Conservation (phyloP, 164 flowering plant species). For the Macadamia integrifolia region DNA sequence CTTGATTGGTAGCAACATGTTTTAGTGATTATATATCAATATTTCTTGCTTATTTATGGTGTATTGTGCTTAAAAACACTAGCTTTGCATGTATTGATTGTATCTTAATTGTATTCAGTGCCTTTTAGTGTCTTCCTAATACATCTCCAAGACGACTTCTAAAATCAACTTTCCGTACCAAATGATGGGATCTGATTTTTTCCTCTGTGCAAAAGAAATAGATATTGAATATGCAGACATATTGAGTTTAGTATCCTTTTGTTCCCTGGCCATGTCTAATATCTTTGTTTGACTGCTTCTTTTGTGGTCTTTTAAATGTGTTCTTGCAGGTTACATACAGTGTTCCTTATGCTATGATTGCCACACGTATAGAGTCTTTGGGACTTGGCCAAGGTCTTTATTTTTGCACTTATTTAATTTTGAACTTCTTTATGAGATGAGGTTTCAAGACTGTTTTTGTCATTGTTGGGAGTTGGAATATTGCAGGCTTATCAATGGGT, state of each 20-base stretch:
- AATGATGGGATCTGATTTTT: not conserved
- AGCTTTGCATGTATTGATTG: no score
- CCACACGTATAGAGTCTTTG: conserved; percentile 73
- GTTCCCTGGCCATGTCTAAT: not conserved
- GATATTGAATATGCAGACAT: not conserved
- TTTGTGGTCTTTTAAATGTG: conserved; percentile 2
- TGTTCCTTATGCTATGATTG: conserved; percentile 88
- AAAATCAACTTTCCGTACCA: not conserved
- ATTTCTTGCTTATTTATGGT: no score
- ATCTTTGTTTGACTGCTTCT: not conserved
- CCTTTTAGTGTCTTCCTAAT: no score
- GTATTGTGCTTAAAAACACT: no score
- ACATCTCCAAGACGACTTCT: no score
- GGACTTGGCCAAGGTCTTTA: conserved; percentile 93
- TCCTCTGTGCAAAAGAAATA: not conserved
- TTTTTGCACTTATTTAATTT: conserved; percentile 6
- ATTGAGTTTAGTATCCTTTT: not conserved
- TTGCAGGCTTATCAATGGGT: conserved; percentile 94
- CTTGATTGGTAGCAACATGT: no score
- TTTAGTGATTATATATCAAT: no score
- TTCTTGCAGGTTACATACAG: conserved; percentile 84
- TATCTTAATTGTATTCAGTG: no score
- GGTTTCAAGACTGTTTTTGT: conserved; percentile 6
- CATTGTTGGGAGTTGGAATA: conserved; percentile 9
- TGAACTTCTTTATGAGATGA: not conserved